Base-by-base conservation (phyloP, 257 asterid species). In the Capsicum rhomboideum region DNA sequence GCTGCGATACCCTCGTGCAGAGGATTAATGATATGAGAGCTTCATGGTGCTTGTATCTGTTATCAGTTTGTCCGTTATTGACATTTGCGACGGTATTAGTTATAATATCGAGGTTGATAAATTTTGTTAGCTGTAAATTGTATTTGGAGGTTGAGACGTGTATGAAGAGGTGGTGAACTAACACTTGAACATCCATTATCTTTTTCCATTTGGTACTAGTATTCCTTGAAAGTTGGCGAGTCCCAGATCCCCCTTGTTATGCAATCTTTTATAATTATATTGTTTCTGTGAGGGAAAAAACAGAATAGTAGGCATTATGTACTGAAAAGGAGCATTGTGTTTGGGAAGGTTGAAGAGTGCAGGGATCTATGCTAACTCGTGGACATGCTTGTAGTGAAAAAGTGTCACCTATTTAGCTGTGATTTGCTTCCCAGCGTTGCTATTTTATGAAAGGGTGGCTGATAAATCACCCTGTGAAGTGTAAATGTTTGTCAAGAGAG, bases 61-160 rank as follows among this genome's bases (percentile, higher is more conserved):
- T 10, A 77, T 50, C 29, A 50, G 82, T 18, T 5, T 8, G 63
- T 72, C 81, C n/a, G 16, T 10, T 16, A 46, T 77, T 77, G 82
- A 52, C 46, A 50, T 77, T 77, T 77, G 42, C 1, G 46, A 50
- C 82, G 26, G 63, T 28, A 5, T 28, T 50, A 26, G 46, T 77
- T 77, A 52, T 52, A 6, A 28, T 77, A 4, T 26, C 49, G 82
- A 77, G 61, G 82, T 77, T 77, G 82, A 77, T 77, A 50, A 66
- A 50, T 77, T 77, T 77, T 28, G 46, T 77, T 77, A 77, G 81
- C 82, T 77, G 82, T 77, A 77, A 54, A 77, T 77, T 49, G 82
- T 28, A 77, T 77, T 77, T 77, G 82, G 82, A 77, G 82, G 26
- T 50, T 14, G 59, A 49, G 26, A 16, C 8, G 40, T 46, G 64